These are phyloP conservation scores for Flaveria trinervia DNA, from an alignment of 129 eudicot genomes.

Conservation along the genomic window DNA sequence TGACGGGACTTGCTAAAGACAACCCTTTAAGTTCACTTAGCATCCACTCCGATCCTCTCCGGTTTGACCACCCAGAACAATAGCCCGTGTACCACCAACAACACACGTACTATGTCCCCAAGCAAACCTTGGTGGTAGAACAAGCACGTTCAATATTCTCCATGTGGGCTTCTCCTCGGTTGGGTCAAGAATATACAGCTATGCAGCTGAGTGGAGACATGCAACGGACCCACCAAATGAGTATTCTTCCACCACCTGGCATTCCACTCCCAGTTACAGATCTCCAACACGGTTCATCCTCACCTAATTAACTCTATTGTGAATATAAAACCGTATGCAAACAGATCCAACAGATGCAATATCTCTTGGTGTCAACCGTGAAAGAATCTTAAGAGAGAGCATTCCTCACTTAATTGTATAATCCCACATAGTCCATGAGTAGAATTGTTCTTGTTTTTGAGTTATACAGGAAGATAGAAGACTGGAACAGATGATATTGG, in stretches of 20 bases:
- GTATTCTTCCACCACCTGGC: slow-evolving; percentile 67
- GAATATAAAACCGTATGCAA: slow-evolving; percentile 50
- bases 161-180: slow-evolving; percentile 61
- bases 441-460: slow-evolving; percentile 35
- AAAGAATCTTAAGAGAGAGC: slow-evolving; percentile 62
- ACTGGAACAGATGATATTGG: slow-evolving; percentile 52
- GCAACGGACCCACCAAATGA: slow-evolving; percentile 70
- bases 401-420: slow-evolving; percentile 79
- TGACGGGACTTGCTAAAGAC: slow-evolving; percentile 48
- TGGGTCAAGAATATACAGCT: slow-evolving; percentile 57
- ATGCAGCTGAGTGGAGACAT: slow-evolving; percentile 64
- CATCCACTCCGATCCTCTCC: slow-evolving; percentile 56
- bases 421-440: slow-evolving; percentile 67
- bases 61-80: slow-evolving; percentile 57
- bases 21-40: slow-evolving; percentile 56
- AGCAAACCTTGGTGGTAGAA: slow-evolving; percentile 52
- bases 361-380: slow-evolving; percentile 83
- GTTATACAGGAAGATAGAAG: slow-evolving; percentile 50
- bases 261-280: slow-evolving; percentile 60
- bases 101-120: slow-evolving; percentile 62
- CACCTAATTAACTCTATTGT: slow-evolving; percentile 50
- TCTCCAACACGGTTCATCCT: slow-evolving; percentile 54
- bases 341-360: slow-evolving; percentile 83
- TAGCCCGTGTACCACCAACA: slow-evolving; percentile 56
- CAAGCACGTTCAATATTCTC: slow-evolving; percentile 50